Conservation (phyloP, 2,329 filamentous ascomycete species). For the Chrysosporium queenslandicum region DNA sequence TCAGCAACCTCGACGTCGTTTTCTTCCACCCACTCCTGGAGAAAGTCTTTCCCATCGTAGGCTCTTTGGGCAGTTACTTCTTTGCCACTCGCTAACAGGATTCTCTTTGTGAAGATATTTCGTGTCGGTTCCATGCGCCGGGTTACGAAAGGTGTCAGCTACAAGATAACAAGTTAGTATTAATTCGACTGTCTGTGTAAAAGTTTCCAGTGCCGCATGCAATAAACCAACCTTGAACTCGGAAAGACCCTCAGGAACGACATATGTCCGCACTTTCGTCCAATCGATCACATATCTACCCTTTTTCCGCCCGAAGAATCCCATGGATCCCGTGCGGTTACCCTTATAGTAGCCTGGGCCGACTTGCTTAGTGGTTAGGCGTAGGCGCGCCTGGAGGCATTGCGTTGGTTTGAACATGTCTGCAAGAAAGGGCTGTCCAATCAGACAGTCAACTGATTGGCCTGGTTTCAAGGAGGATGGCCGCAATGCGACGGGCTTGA, state of each 20-base stretch:
- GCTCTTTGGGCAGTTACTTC: constrained; percentile 17
- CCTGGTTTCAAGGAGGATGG: not conserved
- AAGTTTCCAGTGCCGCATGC: not conserved
- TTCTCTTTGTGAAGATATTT: constrained; percentile 26
- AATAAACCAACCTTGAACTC: constrained; percentile 55
- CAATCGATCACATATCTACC: constrained; percentile 65
- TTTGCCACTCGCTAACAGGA: constrained; percentile 17
- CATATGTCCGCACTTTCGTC: constrained; percentile 81
- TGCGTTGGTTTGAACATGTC: constrained; percentile 38
- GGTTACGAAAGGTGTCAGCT: constrained; percentile 41
- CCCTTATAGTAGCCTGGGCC: constrained; percentile 97
- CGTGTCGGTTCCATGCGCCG: constrained; percentile 33
- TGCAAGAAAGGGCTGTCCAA: constrained; percentile 1
- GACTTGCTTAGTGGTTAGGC: constrained; percentile 88
- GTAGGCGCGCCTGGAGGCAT: constrained; percentile 57
- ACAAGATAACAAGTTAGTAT: not conserved
- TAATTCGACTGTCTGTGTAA: constrained; percentile 14
- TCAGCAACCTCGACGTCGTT: constrained; percentile 27
- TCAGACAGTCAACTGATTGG: not conserved
- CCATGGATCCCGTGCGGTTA: constrained; percentile 78
- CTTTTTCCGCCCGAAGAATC: constrained; percentile 54
- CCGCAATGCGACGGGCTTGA: not conserved
- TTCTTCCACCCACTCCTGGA: constrained; percentile 32
- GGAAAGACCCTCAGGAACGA: constrained; percentile 59
- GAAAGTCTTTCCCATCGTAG: constrained; percentile 30